Evolutionary conservation across 805 yeast genomes (phyloP).

Genomic region (Wickerhamomyces mucosus): DNA sequence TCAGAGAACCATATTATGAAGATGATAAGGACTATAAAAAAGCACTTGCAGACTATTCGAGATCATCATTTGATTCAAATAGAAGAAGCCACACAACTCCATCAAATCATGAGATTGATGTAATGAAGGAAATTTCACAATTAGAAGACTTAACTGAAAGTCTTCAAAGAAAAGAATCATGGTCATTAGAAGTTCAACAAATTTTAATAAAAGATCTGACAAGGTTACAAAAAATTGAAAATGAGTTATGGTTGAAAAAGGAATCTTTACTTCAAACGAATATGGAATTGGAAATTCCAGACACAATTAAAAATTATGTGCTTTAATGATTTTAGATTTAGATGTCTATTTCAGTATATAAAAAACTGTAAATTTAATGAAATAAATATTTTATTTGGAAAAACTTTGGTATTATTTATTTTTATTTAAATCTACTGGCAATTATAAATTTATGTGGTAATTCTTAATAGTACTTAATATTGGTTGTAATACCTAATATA

Average conservation of each 20-base stretch:
- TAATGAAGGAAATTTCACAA: constrained; percentile 4
- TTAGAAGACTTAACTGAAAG: constrained; percentile 18
- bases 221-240: constrained; percentile 24
- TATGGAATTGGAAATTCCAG: constrained; percentile 22
- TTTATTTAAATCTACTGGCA: too few relatives aligned
- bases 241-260: constrained; percentile 28
- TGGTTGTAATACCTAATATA: too few relatives aligned
- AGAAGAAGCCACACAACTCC: constrained; percentile 8
- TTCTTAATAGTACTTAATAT: too few relatives aligned
- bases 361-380: too few relatives aligned
- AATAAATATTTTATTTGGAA: too few relatives aligned
- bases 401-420: too few relatives aligned
- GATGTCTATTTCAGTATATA: constrained; percentile 1
- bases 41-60: constrained; percentile 2
- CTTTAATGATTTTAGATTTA: constrained; percentile 1
- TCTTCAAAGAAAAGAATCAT: constrained; percentile 25
- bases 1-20: constrained; percentile 12
- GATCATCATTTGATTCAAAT: constrained; percentile 3
- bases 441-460: too few relatives aligned
- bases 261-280: constrained; percentile 36
- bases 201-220: constrained; percentile 24
- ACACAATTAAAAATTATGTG: constrained; percentile 2
- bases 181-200: constrained; percentile 30
- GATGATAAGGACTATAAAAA: constrained; percentile 6
- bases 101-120: constrained; percentile 10